phyloP scores from a whole-genome alignment of 148 eudicot genomes.

The Vaccinium macrocarpon region DNA sequence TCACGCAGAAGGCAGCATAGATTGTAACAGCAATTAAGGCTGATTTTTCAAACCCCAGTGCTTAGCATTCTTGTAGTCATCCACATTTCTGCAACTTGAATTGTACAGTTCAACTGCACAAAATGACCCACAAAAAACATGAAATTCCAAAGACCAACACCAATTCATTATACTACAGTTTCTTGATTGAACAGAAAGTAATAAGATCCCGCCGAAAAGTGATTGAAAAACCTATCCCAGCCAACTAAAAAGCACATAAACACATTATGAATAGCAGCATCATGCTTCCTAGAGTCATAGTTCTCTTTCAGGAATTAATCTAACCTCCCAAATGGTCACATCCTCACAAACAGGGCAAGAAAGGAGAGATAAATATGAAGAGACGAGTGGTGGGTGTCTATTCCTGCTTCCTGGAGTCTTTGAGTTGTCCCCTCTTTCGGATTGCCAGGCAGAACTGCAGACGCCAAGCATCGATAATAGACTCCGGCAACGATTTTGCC shows the following conservation, averaged over 20 bases:
- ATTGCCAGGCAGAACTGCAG: constrained; percentile 40
- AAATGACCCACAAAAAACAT: background rate
- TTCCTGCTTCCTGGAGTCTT: constrained; percentile 55
- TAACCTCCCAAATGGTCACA: background rate
- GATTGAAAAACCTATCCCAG: background rate
- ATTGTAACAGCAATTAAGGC: background rate
- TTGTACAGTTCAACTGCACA: background rate
- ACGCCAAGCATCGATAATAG: constrained; percentile 43
- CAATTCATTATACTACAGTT: background rate
- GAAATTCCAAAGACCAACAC: background rate
- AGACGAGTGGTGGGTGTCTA: constrained; percentile 11
- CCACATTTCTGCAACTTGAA: background rate
- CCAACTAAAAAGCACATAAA: background rate
- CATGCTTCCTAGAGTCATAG: background rate
- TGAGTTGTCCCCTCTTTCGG: constrained; percentile 59
- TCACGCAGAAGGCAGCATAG: background rate
- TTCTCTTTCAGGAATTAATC: background rate
- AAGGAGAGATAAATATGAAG: background rate
- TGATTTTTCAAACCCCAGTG: background rate
- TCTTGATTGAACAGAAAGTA: background rate
- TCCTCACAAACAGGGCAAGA: background rate
- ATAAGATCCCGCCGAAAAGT: background rate
- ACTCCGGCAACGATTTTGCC: constrained; percentile 45
- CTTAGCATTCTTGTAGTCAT: background rate
- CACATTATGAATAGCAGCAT: background rate